A percentile compares a stretch with the other conserved stretches of the same genome.
phyloP scores from a whole-genome alignment of 2,329 filamentous ascomycete genomes.

The Colletotrichum gloeosporioides region DNA sequence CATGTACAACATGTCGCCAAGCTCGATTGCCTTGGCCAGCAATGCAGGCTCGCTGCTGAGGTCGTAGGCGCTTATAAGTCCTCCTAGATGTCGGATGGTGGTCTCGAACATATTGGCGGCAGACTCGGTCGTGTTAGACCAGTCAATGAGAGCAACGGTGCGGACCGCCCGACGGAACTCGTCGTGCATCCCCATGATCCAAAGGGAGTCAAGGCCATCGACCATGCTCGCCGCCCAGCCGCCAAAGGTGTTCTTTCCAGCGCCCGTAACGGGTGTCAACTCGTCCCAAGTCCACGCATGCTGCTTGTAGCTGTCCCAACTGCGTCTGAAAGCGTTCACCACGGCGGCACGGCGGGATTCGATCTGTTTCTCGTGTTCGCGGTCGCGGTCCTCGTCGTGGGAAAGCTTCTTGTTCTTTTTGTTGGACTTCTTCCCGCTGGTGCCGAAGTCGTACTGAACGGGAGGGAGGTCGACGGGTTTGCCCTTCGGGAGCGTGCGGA shows the following conservation, averaged over 20 bases:
- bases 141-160: slow-evolving; percentile 59
- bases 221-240: slow-evolving; percentile 66
- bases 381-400: slow-evolving; percentile 37
- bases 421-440: slow-evolving; percentile 11
- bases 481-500: slow-evolving; percentile 39
- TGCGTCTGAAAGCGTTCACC: slow-evolving; percentile 45
- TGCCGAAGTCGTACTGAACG: slow-evolving; percentile 35
- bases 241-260: slow-evolving; percentile 52
- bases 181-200: slow-evolving; percentile 62
- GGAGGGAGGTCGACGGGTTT: slow-evolving; percentile 27
- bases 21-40: slow-evolving; percentile 55
- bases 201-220: slow-evolving; percentile 63
- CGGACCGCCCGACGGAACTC: slow-evolving; percentile 60
- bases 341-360: slow-evolving; percentile 41
- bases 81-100: slow-evolving; percentile 61
- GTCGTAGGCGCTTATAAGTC: slow-evolving; percentile 57
- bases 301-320: slow-evolving; percentile 57
- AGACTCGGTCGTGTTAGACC: slow-evolving; percentile 48
- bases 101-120: slow-evolving; percentile 68
- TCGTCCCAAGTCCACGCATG: slow-evolving; percentile 64
- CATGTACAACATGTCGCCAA: slow-evolving; percentile 58
- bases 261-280: slow-evolving; percentile 54
- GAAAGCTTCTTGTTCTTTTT: slow-evolving; percentile 26
- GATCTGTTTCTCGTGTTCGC: slow-evolving; percentile 22
- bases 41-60: slow-evolving; percentile 51